Conservation (phyloP, 352 stramenopile species). For the Aphanomyces cochlioides region DNA sequence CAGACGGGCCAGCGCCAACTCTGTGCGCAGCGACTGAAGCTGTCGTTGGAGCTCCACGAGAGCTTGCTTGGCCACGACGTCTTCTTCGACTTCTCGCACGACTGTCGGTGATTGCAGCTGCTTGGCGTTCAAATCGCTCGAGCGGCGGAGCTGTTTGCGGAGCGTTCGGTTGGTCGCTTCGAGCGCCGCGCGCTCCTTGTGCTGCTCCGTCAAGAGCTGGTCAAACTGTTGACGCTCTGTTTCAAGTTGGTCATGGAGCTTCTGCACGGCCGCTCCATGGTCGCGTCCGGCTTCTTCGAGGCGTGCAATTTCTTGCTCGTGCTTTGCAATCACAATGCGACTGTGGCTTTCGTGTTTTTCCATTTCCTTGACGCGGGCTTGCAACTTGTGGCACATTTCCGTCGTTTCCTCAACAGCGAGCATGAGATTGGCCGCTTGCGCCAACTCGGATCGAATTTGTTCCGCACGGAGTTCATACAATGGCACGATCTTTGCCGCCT, state of each 20-base stretch:
- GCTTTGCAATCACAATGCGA: slow-evolving; percentile 72
- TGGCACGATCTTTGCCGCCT: slow-evolving; percentile 37
- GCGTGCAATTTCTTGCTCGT: slow-evolving; percentile 67
- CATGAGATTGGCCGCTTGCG: slow-evolving; percentile 59
- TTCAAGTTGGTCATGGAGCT: slow-evolving; percentile 54
- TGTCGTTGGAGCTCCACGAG: slow-evolving; percentile 2
- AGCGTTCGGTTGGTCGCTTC: slow-evolving; percentile 70
- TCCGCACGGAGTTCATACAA: slow-evolving; percentile 74
- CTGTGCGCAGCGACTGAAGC: slow-evolving; percentile 3
- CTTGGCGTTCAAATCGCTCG: slow-evolving; percentile 38
- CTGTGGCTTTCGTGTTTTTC: slow-evolving; percentile 71
- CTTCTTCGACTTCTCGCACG: not conserved
- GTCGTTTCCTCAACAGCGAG: slow-evolving; percentile 57
- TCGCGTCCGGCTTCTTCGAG: slow-evolving; percentile 42
- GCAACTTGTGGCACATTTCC: slow-evolving; percentile 58
- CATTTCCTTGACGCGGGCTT: slow-evolving; percentile 65
- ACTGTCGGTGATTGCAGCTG: not conserved
- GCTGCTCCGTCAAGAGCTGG: slow-evolving; percentile 63
- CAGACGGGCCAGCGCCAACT: slow-evolving; percentile 13
- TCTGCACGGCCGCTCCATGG: slow-evolving; percentile 40
- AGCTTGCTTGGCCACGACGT: not conserved
- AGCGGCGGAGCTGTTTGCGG: slow-evolving; percentile 74
- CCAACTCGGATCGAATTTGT: slow-evolving; percentile 61
- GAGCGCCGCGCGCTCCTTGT: slow-evolving; percentile 74
- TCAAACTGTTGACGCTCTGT: slow-evolving; percentile 76